Evolutionary conservation across 73 alveolate species (phyloP).

Genomic region (Urostyla sp.): DNA sequence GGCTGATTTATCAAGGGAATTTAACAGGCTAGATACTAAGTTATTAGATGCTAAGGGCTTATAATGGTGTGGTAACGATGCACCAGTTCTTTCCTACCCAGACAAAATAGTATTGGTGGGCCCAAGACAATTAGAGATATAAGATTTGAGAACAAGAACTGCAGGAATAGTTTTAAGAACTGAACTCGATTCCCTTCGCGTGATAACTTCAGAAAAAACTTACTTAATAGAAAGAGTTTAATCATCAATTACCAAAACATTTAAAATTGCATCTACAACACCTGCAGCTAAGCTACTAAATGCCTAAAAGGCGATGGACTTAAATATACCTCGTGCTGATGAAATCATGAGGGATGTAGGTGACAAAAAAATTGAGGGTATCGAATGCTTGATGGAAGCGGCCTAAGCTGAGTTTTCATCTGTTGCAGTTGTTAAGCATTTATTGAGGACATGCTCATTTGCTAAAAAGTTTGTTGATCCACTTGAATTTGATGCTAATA

Average conservation of each 20-base stretch:
- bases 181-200: conserved; percentile 70
- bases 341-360: conserved; percentile 68
- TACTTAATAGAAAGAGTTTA: conserved; percentile 67
- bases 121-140: conserved; percentile 27
- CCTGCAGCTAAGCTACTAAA: conserved; percentile 64
- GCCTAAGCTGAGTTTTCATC: conserved; percentile 62
- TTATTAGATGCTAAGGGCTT: conserved; percentile 49
- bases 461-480: conserved; percentile 65
- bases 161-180: conserved; percentile 47
- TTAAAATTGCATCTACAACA: conserved; percentile 56
- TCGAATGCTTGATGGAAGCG: conserved; percentile 66
- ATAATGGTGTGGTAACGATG: conserved; percentile 72
- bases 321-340: conserved; percentile 63
- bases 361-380: conserved; percentile 55
- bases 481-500: conserved; percentile 50
- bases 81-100: conserved; percentile 52
- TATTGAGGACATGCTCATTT: conserved; percentile 64
- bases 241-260: conserved; percentile 48
- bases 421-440: conserved; percentile 52
- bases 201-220: conserved; percentile 42
- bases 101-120: conserved; percentile 64
- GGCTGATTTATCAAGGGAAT: conserved; percentile 47
- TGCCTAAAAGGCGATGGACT: conserved; percentile 63
- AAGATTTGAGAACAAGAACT: conserved; percentile 13
- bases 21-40: conserved; percentile 52